These are phyloP conservation scores for Petunia axillaris DNA, from an alignment of 257 asterid genomes.

Conservation along the genomic window DNA sequence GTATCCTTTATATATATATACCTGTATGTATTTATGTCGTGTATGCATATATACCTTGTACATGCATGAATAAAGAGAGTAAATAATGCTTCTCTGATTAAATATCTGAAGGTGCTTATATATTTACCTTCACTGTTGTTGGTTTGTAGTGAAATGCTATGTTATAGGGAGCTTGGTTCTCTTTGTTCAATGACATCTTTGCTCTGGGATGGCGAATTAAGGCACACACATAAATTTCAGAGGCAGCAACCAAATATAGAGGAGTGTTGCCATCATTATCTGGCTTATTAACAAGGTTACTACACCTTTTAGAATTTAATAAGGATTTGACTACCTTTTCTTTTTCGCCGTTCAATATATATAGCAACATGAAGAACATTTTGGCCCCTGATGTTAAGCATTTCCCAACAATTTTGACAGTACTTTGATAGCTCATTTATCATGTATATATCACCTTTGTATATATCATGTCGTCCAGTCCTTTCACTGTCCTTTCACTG, in stretches of 20 bases:
- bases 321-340: neutral
- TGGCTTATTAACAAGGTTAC: neutral
- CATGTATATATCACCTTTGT: neutral
- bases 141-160: neutral
- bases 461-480: constrained; percentile 15
- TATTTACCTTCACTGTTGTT: too few species aligned
- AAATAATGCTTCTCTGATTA: too few species aligned
- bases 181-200: neutral
- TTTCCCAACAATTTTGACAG: constrained; percentile 26
- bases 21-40: too few species aligned
- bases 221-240: too few species aligned
- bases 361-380: constrained; percentile 24
- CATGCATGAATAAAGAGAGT: too few species aligned
- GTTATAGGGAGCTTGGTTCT: neutral
- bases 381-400: neutral
- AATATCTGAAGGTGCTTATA: too few species aligned
- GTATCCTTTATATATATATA: too few species aligned
- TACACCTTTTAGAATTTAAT: neutral
- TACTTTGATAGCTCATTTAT: neutral
- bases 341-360: neutral
- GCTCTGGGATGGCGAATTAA: too few species aligned
- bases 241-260: too few species aligned
- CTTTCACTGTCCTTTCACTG: neutral
- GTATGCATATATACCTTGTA: too few species aligned
- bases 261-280: neutral